Evolutionary conservation across 1,139 yeast genomes (phyloP), one percentile per base, ranked within the genome.

Genomic region (Yamadazyma songkhlaensis): DNA sequence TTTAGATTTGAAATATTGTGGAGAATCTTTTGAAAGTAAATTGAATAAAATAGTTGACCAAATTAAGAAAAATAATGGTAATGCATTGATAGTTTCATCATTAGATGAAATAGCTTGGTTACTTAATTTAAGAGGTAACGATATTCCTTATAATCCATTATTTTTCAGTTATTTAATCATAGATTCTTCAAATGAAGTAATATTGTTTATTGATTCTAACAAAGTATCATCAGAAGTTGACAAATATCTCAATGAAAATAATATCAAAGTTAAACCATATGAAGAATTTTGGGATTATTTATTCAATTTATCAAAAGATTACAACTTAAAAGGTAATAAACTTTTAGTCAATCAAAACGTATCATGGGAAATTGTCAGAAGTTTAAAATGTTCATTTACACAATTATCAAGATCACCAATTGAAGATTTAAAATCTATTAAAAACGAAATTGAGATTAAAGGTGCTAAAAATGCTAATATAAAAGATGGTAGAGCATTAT

Each of bases 81-180:
- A 57, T 46, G 67, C 72, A 41, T 45, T 87, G 45, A 76, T 86
- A 6, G 69, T 88, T 7, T 73, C 83, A 31, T 85, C 96, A 0
- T 53, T 59, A 35, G 98, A 92, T 62, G 96, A 92, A 54, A 77
- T 90, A 44, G 95, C 97, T 7, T 90, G 97, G 97, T 64, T 89
- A 40, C 75, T 89, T 55, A 92, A 92, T 54, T 68, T 92, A 47
- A 76, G 97, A 50, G 97, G 97, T 13, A 68, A 75, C 28, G 68
- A 64, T 43, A 87, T 92, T 46, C 84, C 81, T 29, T 94, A 70
- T 62, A 92, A 90, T 56, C 98, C 99, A 2, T 92, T 94, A 11
- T 94, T 94, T 59, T 89, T 78, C 64, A 72, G 94, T 34, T 92
- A 86, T 56, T 71, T 88, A 42, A 67, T 88, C 12, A 66, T 89